Base-by-base conservation (phyloP, 2,329 filamentous ascomycete species). In the Phialophora expanda region DNA sequence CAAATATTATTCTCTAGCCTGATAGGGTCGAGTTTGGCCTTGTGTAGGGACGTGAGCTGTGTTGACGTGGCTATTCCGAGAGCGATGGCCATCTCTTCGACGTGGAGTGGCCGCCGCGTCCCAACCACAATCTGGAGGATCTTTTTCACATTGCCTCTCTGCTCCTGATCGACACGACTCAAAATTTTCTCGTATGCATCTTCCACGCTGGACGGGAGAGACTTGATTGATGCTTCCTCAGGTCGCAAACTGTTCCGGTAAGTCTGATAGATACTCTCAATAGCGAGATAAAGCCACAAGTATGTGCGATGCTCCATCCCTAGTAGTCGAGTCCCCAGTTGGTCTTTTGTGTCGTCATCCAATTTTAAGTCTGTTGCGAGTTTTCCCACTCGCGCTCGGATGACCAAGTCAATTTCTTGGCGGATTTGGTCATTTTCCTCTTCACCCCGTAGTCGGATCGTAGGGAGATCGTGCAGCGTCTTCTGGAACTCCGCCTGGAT, bases 121-220 rank as follows among this genome's bases (percentile, higher is more conserved):
- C 66, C 74, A 17, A 75, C 62, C 12, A 76, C 63, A 46, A 75
- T 74, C 17, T 67, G 65, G 2, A 75, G 62, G 14, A 75, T 64
- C 28, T 64, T 68, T 20, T 22, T 63, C 12, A 69, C 70, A 17
- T 9, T 63, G 9, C 4, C 9, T 20, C 14, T 61, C 54, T 64
- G 48, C 6, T 64, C 17, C 8, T 50, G 7, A 8, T 12, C 22
- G 4, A 70, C 48, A 56, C 54, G 28, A 48, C n/a, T 38, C 7
- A 75, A 63, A 24, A 76, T 74, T 32, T 70, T 71, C 55, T 74
- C 69, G 65, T 76, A 76, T 4, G 72, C 73, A 32, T 72, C 68
- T 24, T 76, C 72, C 3, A 76, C 72, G 22, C 66, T 69, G 7
- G 30, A 24, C 1, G 74, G 71, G 12, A 76, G 61, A 24, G 55